Evolutionary conservation across 306 rosid species (phyloP).

Genomic region (Dalbergia cochinchinensis): DNA sequence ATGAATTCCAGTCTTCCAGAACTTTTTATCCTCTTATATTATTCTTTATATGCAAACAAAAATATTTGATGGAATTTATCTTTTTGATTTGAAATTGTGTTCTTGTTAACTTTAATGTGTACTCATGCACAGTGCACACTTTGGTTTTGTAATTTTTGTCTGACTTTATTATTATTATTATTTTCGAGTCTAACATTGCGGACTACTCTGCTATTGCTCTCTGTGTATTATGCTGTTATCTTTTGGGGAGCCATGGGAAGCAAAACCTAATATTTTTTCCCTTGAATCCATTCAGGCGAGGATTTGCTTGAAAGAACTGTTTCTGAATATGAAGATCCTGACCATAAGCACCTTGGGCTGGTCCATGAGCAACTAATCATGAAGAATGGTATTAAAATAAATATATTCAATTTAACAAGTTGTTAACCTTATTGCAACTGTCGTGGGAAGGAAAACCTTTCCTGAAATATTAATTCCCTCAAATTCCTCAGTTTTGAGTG

Average conservation of each 20-base stretch:
- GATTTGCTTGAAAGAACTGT: slow-evolving; percentile 48
- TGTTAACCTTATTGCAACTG: slow-evolving; percentile 31
- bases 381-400: slow-evolving; percentile 52
- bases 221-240: slow-evolving; percentile 16
- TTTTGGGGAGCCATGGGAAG: slow-evolving; percentile 6
- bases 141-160: slow-evolving; percentile 1
- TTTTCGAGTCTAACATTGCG: neutral
- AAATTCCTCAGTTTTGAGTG: slow-evolving; percentile 36
- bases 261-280: slow-evolving; percentile 31
- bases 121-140: neutral
- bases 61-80: neutral
- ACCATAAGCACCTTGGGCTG: slow-evolving; percentile 47
- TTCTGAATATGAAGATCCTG: slow-evolving; percentile 46
- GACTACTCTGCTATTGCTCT: slow-evolving; percentile 29
- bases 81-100: neutral
- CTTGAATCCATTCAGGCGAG: slow-evolving; percentile 53
- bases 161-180: too few species aligned
- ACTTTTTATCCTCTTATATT: neutral
- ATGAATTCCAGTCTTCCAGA: neutral
- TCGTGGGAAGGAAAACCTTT: slow-evolving; percentile 43
- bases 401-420: slow-evolving; percentile 28
- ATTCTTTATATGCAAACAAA: neutral
- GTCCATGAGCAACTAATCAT: slow-evolving; percentile 47
- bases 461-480: slow-evolving; percentile 29
- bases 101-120: slow-evolving; percentile 23